These are phyloP conservation scores for Boechera stricta DNA, from an alignment of 345 rosid genomes.

Conservation along the genomic window DNA sequence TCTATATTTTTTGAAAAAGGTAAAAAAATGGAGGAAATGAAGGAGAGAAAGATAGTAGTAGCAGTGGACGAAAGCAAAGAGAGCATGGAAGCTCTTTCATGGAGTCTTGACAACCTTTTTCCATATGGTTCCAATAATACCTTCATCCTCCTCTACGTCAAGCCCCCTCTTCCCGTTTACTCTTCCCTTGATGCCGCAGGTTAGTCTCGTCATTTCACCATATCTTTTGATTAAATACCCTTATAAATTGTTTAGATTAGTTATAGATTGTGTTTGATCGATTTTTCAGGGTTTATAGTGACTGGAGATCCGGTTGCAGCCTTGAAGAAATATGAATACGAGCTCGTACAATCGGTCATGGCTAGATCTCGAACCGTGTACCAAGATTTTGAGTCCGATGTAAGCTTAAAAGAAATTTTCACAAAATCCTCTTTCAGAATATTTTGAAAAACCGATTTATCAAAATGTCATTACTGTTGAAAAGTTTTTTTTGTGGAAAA, in stretches of 20 bases:
- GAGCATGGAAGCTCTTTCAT: slow-evolving; percentile 91
- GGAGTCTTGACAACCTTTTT: slow-evolving; percentile 75
- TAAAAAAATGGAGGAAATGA: slow-evolving; percentile 39
- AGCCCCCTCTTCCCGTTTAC: slow-evolving; percentile 73
- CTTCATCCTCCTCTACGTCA: slow-evolving; percentile 78
- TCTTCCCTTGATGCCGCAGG: slow-evolving; percentile 75
- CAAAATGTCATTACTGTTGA: too few relatives aligned
- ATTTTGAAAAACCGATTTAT: too few relatives aligned
- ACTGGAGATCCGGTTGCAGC: slow-evolving; percentile 55
- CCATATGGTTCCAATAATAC: slow-evolving; percentile 47
- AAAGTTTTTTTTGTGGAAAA: too few relatives aligned
- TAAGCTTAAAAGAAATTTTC: not conserved
- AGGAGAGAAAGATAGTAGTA: slow-evolving; percentile 62
- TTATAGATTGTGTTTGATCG: slow-evolving; percentile 25
- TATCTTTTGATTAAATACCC: not conserved
- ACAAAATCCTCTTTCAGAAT: too few relatives aligned
- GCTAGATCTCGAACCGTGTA: slow-evolving; percentile 70
- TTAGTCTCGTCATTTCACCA: slow-evolving; percentile 20
- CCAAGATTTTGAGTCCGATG: slow-evolving; percentile 43
- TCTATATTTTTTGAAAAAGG: not conserved
- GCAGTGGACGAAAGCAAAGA: slow-evolving; percentile 92
- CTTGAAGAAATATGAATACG: slow-evolving; percentile 58
- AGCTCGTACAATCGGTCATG: slow-evolving; percentile 72
- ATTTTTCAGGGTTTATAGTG: slow-evolving; percentile 57
- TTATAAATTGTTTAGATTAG: not conserved